Conservation (phyloP, 176 grass and related monocot species). For the Microstegium vimineum region DNA sequence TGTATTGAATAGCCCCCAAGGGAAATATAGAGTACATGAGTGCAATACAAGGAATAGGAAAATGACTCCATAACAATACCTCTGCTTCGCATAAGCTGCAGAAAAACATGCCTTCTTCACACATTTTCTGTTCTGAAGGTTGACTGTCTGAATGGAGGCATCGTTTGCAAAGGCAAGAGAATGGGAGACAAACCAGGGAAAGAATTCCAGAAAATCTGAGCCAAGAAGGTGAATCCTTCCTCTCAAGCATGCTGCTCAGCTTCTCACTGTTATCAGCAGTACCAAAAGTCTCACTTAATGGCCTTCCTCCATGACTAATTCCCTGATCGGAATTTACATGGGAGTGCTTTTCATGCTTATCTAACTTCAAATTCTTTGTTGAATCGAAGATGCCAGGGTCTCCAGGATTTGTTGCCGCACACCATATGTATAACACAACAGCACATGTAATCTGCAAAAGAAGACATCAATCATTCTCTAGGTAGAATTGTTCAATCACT, state of each 20-base stretch:
- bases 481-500: background rate
- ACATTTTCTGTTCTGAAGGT: constrained; percentile 57
- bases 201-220: constrained; percentile 33
- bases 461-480: background rate
- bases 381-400: constrained; percentile 85
- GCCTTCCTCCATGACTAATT: constrained; percentile 38
- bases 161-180: constrained; percentile 45
- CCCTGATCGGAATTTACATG: constrained; percentile 30
- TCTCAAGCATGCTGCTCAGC: constrained; percentile 40
- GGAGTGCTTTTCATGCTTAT: constrained; percentile 39
- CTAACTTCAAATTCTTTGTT: constrained; percentile 43
- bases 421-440: constrained; percentile 75
- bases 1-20: background rate
- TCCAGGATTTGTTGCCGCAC: constrained; percentile 84
- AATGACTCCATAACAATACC: constrained; percentile 30
- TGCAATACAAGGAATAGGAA: background rate
- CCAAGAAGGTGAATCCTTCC: constrained; percentile 45
- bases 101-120: constrained; percentile 93
- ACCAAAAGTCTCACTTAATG: constrained; percentile 22
- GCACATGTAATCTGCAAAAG: constrained; percentile 67
- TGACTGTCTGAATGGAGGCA: constrained; percentile 38
- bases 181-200: constrained; percentile 45
- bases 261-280: constrained; percentile 44
- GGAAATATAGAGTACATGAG: background rate
- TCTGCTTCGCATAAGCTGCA: constrained; percentile 91